Base-by-base conservation (phyloP, 1,284 basidiomycete species). In the Cryptococcus floricola region DNA sequence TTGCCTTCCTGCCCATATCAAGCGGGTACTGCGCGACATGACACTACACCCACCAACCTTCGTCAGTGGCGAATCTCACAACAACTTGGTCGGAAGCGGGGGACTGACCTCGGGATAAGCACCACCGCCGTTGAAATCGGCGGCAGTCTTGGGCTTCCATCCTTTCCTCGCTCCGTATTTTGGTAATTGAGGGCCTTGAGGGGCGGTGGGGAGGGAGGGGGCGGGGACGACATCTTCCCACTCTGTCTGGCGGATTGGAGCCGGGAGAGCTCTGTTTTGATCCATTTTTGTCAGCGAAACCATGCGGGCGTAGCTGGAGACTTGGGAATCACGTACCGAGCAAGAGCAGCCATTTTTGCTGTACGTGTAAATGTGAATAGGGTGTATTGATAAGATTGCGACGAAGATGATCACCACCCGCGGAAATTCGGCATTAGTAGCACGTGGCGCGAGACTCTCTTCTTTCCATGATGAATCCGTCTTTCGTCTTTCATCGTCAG, bases 11-110 rank as follows among this genome's bases (percentile, higher is more conserved):
- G 52, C 95, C 95, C 84, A 98, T 87, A 61, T 93, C 91, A 63
- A 97, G 76, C 7, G 95, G 95, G 79, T 97, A 98, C 74, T 98
- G 95, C 12, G 95, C 95, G 54, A 96, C 80, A 81, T 95, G 93
- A 75, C 94, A 97, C 80, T 77, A 54, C 12, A 2, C n/a, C 27
- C 45, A 31, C 37, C 38, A 23, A 46, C 14, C 28, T 8, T n/a
- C 18, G 48, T 55, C 42, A 55, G 53, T 45, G 48, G 38, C 50
- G 52, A 42, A 41, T 50, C 39, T 48, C 23, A n/a, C 47, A 19
- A 19, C 19, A 23, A 23, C 23, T 23, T 23, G 23, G 23, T 23
- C 23, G 23, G 3, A 23, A 23, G 23, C 23, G 3, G 23, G 23
- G 23, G 3, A 61, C 70, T 59, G 54, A 77, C 75, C 67, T 98